These are phyloP conservation scores for Stagonosporopsis rhizophila DNA, from an alignment of 2,329 filamentous ascomycete species.

Conservation along the genomic window DNA sequence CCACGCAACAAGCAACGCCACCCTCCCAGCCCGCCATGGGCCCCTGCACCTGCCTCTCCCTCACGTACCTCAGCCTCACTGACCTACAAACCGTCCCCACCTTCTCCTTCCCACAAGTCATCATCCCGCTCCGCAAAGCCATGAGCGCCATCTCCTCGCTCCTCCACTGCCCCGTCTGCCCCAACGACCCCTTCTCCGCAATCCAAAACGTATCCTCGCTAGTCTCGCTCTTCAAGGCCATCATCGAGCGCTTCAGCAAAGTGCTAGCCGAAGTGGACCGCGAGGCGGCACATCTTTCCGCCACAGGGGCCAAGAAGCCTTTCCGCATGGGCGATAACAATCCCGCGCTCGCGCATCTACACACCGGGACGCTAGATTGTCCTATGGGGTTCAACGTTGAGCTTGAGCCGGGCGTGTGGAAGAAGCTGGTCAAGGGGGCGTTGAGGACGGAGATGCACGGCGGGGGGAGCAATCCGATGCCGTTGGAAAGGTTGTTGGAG, in stretches of 20 bases:
- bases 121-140: constrained; percentile 52
- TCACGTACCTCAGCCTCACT: constrained; percentile 55
- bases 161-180: constrained; percentile 53
- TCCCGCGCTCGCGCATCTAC: constrained; percentile 49
- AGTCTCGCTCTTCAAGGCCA: constrained; percentile 50
- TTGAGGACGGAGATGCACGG: constrained; percentile 55
- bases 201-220: constrained; percentile 56
- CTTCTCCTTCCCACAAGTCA: constrained; percentile 53
- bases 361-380: constrained; percentile 53
- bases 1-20: neutral
- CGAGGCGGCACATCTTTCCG: constrained; percentile 47
- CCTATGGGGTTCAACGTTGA: constrained; percentile 55
- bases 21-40: constrained; percentile 14
- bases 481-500: constrained; percentile 47
- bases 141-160: constrained; percentile 50
- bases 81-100: constrained; percentile 50
- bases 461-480: constrained; percentile 35
- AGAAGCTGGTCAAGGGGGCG: constrained; percentile 53
- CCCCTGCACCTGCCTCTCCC: constrained; percentile 55
- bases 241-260: constrained; percentile 53
- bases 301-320: constrained; percentile 46
- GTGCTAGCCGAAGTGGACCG: constrained; percentile 50
- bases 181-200: constrained; percentile 50
- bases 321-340: constrained; percentile 55
- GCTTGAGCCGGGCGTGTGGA: constrained; percentile 55